Evolutionary conservation across 768 basidiomycete genomes (phyloP).

Genomic region (Lentinula detonsa): DNA sequence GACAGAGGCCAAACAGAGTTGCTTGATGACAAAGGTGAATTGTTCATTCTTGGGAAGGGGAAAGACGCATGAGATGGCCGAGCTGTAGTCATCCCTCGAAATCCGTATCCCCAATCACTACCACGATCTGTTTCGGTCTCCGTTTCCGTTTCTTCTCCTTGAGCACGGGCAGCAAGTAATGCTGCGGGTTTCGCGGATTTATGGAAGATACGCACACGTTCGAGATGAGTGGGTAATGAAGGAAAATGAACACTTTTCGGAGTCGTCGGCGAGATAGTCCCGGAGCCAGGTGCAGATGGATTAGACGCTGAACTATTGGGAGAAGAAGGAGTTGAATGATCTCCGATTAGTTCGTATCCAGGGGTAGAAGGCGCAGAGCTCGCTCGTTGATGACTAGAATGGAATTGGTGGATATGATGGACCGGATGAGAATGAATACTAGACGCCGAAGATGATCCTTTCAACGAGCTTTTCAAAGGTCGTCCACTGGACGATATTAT

Average conservation of each 20-base stretch:
- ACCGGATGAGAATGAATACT: slow-evolving; percentile 30
- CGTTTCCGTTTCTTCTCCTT: slow-evolving; percentile 40
- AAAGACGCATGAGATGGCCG: neutral
- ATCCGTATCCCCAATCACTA: slow-evolving; percentile 10
- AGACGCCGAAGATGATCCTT: slow-evolving; percentile 48
- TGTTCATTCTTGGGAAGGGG: slow-evolving; percentile 2
- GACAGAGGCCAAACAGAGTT: neutral
- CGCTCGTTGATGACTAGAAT: slow-evolving; percentile 23
- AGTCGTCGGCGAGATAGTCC: slow-evolving; percentile 20
- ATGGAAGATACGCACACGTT: slow-evolving; percentile 56
- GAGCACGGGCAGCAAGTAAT: slow-evolving; percentile 23
- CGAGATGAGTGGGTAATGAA: slow-evolving; percentile 52
- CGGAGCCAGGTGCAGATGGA: slow-evolving; percentile 6
- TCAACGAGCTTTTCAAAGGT: slow-evolving; percentile 83
- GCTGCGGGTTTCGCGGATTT: slow-evolving; percentile 66
- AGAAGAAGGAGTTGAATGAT: neutral
- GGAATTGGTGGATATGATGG: slow-evolving; percentile 12
- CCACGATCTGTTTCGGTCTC: slow-evolving; percentile 37
- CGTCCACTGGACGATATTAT: slow-evolving; percentile 70
- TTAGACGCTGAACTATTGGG: slow-evolving; percentile 1
- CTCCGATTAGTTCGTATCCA: neutral
- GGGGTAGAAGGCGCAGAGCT: slow-evolving; percentile 62
- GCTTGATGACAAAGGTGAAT: neutral
- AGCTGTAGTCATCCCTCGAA: neutral
- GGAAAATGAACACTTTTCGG: slow-evolving; percentile 91